Percentiles rank a stretch among this genome's conserved stretches.
Conservation (phyloP, 345 rosid species). For the Pistacia integerrima region DNA sequence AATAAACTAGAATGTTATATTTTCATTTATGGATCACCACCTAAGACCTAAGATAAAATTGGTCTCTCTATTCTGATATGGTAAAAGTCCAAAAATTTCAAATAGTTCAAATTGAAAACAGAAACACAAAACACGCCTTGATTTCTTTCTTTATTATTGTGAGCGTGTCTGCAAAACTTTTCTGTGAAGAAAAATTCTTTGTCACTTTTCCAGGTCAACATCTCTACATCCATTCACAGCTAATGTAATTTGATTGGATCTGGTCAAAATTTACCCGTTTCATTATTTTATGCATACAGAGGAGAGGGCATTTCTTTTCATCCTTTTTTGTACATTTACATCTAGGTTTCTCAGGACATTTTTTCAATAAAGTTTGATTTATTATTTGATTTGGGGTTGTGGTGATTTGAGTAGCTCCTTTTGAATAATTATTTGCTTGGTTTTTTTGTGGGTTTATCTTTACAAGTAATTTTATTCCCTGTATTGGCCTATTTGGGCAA, state of each 20-base stretch:
- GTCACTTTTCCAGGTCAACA: conserved; percentile 31
- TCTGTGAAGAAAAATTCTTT: conserved; percentile 3
- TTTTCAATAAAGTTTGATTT: not conserved
- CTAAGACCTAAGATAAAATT: not conserved
- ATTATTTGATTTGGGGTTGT: conserved; percentile 6
- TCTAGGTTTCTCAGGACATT: not conserved
- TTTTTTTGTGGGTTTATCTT: conserved; percentile 1
- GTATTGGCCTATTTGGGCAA: conserved; percentile 18
- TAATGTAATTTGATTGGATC: conserved; percentile 29
- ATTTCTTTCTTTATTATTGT: conserved; percentile 5
- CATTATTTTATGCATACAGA: not conserved
- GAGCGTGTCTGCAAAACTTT: conserved; percentile 19
- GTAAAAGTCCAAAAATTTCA: not conserved
- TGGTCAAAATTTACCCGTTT: conserved; percentile 26
- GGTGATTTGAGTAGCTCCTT: conserved; percentile 3
- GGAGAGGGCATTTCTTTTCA: not conserved
- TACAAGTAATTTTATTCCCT: conserved; percentile 17
- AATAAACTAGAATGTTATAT: not conserved
- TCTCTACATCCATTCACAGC: conserved; percentile 15
- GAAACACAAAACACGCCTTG: not conserved
- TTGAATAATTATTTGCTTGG: not conserved
- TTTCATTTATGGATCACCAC: not conserved
- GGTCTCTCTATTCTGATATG: not conserved
- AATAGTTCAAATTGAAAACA: not conserved
- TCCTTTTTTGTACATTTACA: not conserved